These are phyloP conservation scores for Lanzia echinophila DNA, from an alignment of 2,329 filamentous ascomycete species.

Conservation along the genomic window DNA sequence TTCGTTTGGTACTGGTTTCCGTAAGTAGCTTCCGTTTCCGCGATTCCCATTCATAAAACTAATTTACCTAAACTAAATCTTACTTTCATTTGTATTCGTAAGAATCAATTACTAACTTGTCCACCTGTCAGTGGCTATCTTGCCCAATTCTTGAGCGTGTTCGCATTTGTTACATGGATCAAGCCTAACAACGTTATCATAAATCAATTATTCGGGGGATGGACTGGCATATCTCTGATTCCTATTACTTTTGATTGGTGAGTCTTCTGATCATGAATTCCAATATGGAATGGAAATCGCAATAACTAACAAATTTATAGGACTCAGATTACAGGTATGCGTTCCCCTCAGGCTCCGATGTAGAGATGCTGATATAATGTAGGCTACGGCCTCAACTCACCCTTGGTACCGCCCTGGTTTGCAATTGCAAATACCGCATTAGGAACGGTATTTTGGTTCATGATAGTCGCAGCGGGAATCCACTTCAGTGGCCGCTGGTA, in stretches of 20 bases:
- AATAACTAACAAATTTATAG: no score
- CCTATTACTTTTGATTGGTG: conserved; percentile 67
- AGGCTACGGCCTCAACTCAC: conserved; percentile 46
- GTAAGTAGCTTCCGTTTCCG: no score
- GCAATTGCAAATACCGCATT: conserved; percentile 68
- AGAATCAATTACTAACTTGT: no score
- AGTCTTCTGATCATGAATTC: no score
- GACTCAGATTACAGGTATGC: conserved; percentile 26
- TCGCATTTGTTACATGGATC: conserved; percentile 67
- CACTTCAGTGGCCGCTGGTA: conserved; percentile 66
- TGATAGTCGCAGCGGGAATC: conserved; percentile 50
- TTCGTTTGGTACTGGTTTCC: conserved; percentile 50
- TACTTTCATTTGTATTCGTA: no score
- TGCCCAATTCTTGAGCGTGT: conserved; percentile 62
- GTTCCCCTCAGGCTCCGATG: conserved; percentile 32
- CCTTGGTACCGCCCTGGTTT: conserved; percentile 58
- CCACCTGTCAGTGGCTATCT: no score
- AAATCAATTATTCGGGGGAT: conserved; percentile 67
- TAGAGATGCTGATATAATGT: conserved; percentile 46
- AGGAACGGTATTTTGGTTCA: conserved; percentile 59
- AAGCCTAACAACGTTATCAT: conserved; percentile 60
- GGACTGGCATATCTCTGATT: conserved; percentile 58
- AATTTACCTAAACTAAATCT: no score
- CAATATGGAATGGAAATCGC: no score
- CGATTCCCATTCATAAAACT: no score